A percentile compares a stretch with the other conserved stretches of the same genome.
phyloP scores from a whole-genome alignment of 805 yeast species.

The Lipomyces sp. region DNA sequence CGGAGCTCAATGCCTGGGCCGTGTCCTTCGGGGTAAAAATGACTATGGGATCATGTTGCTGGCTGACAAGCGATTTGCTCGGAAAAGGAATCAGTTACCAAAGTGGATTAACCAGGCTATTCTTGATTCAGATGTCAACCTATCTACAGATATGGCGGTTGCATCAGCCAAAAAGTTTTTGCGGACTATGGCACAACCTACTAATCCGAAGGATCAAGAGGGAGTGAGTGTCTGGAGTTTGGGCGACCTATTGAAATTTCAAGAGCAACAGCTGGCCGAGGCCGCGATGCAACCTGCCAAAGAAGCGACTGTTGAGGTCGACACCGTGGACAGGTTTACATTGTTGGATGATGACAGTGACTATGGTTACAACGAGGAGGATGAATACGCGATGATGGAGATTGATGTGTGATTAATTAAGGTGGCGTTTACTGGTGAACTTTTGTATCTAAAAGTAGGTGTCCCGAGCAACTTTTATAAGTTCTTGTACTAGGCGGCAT shows the following conservation, averaged over 20 bases:
- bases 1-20: slow-evolving; percentile 98
- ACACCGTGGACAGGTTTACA: background rate
- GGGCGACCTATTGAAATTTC: slow-evolving; percentile 66
- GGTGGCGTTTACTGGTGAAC: background rate
- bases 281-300: slow-evolving; percentile 14
- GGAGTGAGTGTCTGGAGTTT: slow-evolving; percentile 93
- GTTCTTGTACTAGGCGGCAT: no score
- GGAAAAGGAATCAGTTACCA: slow-evolving; percentile 83
- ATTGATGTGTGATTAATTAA: slow-evolving; percentile 1
- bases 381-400: slow-evolving; percentile 20
- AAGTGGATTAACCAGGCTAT: slow-evolving; percentile 97
- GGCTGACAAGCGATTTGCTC: slow-evolving; percentile 84
- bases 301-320: slow-evolving; percentile 5
- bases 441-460: background rate
- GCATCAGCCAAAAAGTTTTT: slow-evolving; percentile 92
- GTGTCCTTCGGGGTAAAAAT: slow-evolving; percentile 96
- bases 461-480: no score
- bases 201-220: slow-evolving; percentile 85
- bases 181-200: slow-evolving; percentile 92
- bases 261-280: slow-evolving; percentile 52
- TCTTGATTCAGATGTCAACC: slow-evolving; percentile 85
- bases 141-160: slow-evolving; percentile 96
- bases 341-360: slow-evolving; percentile 18
- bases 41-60: slow-evolving; percentile 98
- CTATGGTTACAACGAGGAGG: slow-evolving; percentile 18